Evolutionary conservation across 257 asterid genomes (phyloP).

Genomic region (Solanum virginianum): DNA sequence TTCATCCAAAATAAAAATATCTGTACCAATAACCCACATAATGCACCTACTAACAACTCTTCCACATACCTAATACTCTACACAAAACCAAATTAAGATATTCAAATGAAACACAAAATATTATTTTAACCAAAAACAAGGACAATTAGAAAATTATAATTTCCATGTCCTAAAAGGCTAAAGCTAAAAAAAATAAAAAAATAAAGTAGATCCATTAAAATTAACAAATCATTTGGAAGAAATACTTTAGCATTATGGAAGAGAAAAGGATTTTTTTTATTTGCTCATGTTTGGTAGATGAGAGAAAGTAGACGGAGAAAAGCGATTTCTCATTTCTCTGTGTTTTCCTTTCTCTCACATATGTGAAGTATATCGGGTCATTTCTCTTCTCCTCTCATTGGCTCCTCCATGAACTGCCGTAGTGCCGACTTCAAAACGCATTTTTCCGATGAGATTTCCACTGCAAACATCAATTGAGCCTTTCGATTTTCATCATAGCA

Average conservation of each 20-base stretch:
- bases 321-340: not conserved
- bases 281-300: constrained; percentile 2
- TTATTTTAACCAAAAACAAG: not conserved
- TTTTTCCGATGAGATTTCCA: not conserved
- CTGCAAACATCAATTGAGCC: not conserved
- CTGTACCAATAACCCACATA: not conserved
- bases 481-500: not conserved
- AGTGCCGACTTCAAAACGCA: not conserved
- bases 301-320: constrained; percentile 2
- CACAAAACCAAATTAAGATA: not conserved
- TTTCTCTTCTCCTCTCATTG: not conserved
- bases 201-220: not conserved
- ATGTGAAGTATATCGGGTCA: not conserved
- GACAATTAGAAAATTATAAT: not conserved
- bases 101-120: not conserved
- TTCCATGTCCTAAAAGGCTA: not conserved
- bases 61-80: not conserved
- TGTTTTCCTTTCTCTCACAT: not conserved
- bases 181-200: not conserved
- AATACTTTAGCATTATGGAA: not conserved
- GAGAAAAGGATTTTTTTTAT: not conserved
- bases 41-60: not conserved
- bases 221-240: not conserved
- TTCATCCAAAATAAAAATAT: not conserved
- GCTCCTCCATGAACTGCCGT: not conserved